phyloP scores from a whole-genome alignment of 1,284 basidiomycete genomes.

The Cryptococcus depauperatus region DNA sequence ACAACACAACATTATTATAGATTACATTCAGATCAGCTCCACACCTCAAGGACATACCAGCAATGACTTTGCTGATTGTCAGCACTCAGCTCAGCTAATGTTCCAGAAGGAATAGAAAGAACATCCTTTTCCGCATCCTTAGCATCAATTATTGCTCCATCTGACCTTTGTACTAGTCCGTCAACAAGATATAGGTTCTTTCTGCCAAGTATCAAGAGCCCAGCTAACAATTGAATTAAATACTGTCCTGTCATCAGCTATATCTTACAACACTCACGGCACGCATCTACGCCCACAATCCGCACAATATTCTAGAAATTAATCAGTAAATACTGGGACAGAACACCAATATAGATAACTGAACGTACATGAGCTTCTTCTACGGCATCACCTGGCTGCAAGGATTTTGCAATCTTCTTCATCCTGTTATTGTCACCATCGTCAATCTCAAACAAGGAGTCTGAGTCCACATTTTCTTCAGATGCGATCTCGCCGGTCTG shows the following conservation, averaged over 20 bases:
- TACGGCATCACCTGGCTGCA: conserved; percentile 83
- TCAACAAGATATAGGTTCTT: conserved; percentile 85
- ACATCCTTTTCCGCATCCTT: conserved; percentile 74
- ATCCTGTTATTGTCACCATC: conserved; percentile 60
- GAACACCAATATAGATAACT: not conserved
- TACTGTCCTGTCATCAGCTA: too few species aligned
- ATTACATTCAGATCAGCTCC: too few species aligned
- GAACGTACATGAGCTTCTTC: conserved; percentile 55
- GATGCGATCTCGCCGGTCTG: not conserved
- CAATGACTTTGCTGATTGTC: conserved; percentile 62
- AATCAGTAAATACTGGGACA: conserved; percentile 6
- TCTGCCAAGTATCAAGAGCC: conserved; percentile 75
- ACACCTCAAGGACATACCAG: conserved; percentile 56
- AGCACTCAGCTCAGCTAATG: conserved; percentile 67
- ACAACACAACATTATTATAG: conserved; percentile 8
- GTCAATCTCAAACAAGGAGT: conserved; percentile 30
- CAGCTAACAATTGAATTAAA: conserved; percentile 55
- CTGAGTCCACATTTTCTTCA: conserved; percentile 19
- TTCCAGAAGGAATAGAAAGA: conserved; percentile 71
- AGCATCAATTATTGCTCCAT: conserved; percentile 82
- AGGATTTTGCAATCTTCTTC: conserved; percentile 46
- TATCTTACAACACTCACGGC: conserved; percentile 49
- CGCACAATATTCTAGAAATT: conserved; percentile 61
- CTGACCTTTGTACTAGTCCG: conserved; percentile 77
- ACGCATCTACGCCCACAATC: conserved; percentile 78